Conservation (phyloP, 805 yeast genomes). For the Suhomyces kilbournensis region DNA sequence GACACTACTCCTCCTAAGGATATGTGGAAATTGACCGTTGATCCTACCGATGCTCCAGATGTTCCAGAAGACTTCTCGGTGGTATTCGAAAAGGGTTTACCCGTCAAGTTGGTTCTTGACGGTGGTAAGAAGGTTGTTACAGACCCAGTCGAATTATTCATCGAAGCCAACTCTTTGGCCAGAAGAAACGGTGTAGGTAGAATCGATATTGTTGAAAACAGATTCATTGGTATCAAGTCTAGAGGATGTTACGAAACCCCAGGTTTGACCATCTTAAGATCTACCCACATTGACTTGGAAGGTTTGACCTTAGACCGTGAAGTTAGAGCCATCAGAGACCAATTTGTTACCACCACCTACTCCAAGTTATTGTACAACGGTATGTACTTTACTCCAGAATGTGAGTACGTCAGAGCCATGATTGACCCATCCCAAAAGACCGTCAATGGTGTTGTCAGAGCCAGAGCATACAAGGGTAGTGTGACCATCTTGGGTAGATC, state of each 20-base stretch:
- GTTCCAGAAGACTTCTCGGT: constrained; percentile 86
- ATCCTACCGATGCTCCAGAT: constrained; percentile 93
- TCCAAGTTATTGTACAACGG: constrained; percentile 93
- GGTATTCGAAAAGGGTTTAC: constrained; percentile 81
- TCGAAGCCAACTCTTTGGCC: constrained; percentile 90
- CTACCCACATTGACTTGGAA: constrained; percentile 93
- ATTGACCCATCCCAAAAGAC: constrained; percentile 92
- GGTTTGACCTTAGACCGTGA: constrained; percentile 97
- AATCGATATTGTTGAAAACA: constrained; percentile 97
- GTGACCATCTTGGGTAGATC: constrained; percentile 86
- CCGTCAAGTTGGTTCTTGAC: constrained; percentile 73
- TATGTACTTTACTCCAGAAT: constrained; percentile 96
- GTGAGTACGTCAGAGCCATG: constrained; percentile 92
- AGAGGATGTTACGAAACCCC: constrained; percentile 99
- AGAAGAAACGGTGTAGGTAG: constrained; percentile 99
- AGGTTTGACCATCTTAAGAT: constrained; percentile 91
- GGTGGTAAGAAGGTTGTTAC: constrained; percentile 61
- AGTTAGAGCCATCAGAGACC: constrained; percentile 95
- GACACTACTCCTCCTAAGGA: constrained; percentile 98
- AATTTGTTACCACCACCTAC: constrained; percentile 89
- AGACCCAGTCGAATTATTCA: constrained; percentile 88
- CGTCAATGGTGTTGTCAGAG: constrained; percentile 95
- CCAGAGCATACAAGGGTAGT: constrained; percentile 89
- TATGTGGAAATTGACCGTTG: constrained; percentile 98
- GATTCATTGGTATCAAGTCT: constrained; percentile 97